Base-by-base conservation (phyloP, 2,329 filamentous ascomycete species). In the Trichoderma arundinaceum region DNA sequence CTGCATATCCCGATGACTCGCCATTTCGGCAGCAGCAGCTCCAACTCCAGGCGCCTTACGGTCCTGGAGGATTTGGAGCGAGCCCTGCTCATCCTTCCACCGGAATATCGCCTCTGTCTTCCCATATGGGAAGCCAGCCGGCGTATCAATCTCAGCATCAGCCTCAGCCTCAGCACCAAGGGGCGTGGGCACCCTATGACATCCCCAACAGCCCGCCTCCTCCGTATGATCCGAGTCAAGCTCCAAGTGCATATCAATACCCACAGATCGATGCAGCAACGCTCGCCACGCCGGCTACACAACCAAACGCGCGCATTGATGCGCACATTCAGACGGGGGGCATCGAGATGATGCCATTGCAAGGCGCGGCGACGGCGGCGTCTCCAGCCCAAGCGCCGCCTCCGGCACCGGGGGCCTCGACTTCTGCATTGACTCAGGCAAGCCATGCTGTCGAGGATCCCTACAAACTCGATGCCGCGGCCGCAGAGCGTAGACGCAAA, bases 1-100 rank as follows among this genome's bases (percentile, higher is more conserved):
- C 74, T 54, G 74, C 74, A 43, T 75, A 74, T 48, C 74, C 74
- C 4, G 71, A 75, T 59, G 69, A 64, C 38, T 64, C 74, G n/a
- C 67, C 70, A 6, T 75, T 74, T 65, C 74, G 68, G 49, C 54
- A 46, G 7, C 46, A 60, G 39, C 74, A 68, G 53, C 54, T 43
- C 2, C 41, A 51, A 22, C 46, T 41, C 13, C 53, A 65, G 28
- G 13, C 56, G 39, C 22, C 32, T 9, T 38, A 48, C 35, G 19
- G 35, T 28, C 15, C 33, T n/a, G 46, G 44, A 19, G 54, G 52
- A 7, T 38, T 62, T 19, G 46, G 28, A 22, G 13, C 52, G 35
- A 22, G 38, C 10, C 51, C 49, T 41, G 46, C 22, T 39, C 51
- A 58, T n/a, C 39, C 61, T 28, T 38, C 53, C n/a, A n/a, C 35